Evolutionary conservation across 148 eudicot species (phyloP).

Genomic region (Camellia sinensis): DNA sequence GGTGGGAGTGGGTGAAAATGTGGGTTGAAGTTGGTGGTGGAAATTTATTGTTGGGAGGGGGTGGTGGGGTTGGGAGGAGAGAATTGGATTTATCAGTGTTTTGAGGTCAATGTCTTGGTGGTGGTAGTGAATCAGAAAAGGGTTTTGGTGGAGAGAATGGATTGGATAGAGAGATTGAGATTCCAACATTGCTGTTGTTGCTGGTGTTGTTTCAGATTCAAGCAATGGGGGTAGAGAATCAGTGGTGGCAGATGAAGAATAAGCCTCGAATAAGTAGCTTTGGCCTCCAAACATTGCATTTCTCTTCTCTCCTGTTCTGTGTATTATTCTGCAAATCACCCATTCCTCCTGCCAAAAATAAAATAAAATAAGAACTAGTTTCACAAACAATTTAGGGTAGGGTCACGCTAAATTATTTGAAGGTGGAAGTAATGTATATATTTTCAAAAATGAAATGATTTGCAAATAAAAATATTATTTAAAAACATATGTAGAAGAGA

Average conservation of each 20-base stretch:
- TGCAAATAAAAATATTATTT: no score
- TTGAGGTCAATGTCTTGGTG: conserved; percentile 18
- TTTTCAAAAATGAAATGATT: no score
- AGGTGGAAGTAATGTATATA: no score
- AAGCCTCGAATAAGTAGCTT: conserved; percentile 16
- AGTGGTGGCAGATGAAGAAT: conserved; percentile 20
- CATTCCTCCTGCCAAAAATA: conserved; percentile 60
- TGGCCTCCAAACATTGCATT: conserved; percentile 23
- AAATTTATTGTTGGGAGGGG: conserved; percentile 14
- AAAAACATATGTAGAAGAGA: no score
- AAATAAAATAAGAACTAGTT: not conserved
- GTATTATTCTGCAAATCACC: conserved; percentile 79
- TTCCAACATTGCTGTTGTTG: not conserved
- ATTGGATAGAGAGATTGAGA: conserved; percentile 6
- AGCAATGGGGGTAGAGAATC: conserved; percentile 37
- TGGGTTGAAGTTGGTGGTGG: conserved; percentile 10
- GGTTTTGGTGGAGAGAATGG: conserved; percentile 20
- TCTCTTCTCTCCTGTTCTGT: conserved; percentile 48
- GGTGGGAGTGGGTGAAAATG: conserved; percentile 9
- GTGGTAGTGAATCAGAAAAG: conserved; percentile 8
- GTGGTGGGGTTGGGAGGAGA: not conserved
- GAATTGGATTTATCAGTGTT: not conserved
- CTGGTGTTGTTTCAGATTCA: conserved; percentile 17
- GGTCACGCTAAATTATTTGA: no score
- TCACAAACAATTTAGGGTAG: not conserved